These are phyloP conservation scores for Beauveria varroae DNA, from an alignment of 2,329 filamentous ascomycete species.

Conservation along the genomic window DNA sequence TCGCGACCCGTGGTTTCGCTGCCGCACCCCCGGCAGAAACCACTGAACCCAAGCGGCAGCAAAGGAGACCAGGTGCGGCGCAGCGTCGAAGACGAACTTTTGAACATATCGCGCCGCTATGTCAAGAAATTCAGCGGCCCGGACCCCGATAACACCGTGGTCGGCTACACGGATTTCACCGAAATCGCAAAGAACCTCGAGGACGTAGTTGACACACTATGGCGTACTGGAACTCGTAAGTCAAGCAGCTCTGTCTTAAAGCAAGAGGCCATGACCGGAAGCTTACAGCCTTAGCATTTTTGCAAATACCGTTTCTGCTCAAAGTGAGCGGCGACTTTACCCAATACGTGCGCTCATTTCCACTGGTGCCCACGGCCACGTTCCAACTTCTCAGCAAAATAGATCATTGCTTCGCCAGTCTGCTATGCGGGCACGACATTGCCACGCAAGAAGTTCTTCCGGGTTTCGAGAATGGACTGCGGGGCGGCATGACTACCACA, in stretches of 20 bases:
- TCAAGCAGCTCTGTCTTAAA: background rate
- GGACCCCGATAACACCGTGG: constrained; percentile 38
- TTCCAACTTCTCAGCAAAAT: constrained; percentile 70
- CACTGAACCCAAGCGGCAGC: constrained; percentile 46
- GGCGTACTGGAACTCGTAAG: constrained; percentile 82
- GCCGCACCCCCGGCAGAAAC: constrained; percentile 46
- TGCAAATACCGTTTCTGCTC: constrained; percentile 80
- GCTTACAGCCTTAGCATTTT: constrained; percentile 43
- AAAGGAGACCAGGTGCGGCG: constrained; percentile 54
- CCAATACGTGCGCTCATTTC: constrained; percentile 65
- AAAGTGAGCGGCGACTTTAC: constrained; percentile 67
- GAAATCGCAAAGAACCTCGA: constrained; percentile 71
- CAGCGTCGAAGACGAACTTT: constrained; percentile 47
- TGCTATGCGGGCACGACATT: constrained; percentile 61
- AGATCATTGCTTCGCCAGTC: constrained; percentile 73
- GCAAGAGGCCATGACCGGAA: background rate
- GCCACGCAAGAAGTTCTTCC: constrained; percentile 59
- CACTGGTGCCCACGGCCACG: constrained; percentile 50
- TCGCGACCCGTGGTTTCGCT: constrained; percentile 32
- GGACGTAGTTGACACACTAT: constrained; percentile 68
- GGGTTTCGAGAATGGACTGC: constrained; percentile 56
- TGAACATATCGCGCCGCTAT: constrained; percentile 49
- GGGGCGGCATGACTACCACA: constrained; percentile 63
- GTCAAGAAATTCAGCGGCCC: constrained; percentile 49
- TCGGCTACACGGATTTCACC: constrained; percentile 52